A percentile compares a stretch with the other conserved stretches of the same genome.
These are phyloP conservation scores for Fusarium siculi DNA, from an alignment of 2,329 filamentous ascomycete species.

Conservation along the genomic window DNA sequence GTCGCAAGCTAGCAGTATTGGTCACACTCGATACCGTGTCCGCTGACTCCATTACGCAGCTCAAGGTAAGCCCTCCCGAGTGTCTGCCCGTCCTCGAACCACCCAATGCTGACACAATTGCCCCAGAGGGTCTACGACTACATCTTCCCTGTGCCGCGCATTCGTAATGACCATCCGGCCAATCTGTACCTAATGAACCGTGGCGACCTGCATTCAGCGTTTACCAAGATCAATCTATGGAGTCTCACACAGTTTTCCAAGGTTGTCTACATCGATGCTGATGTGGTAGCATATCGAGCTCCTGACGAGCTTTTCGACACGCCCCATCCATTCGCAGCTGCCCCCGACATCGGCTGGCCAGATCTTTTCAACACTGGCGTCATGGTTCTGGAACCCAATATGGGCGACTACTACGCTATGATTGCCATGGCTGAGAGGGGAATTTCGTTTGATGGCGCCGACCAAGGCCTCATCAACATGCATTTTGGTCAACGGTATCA, in stretches of 20 bases:
- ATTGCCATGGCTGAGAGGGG: slow-evolving; percentile 84
- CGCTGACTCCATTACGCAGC: slow-evolving; percentile 77
- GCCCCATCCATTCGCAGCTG: slow-evolving; percentile 71
- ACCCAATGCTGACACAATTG: slow-evolving; percentile 9
- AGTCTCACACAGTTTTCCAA: slow-evolving; percentile 88
- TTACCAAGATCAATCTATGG: slow-evolving; percentile 97
- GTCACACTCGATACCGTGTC: slow-evolving; percentile 85
- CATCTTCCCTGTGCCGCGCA: slow-evolving; percentile 83
- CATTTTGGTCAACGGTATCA: slow-evolving; percentile 88
- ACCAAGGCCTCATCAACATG: slow-evolving; percentile 95
- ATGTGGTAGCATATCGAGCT: slow-evolving; percentile 89
- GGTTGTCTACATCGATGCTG: slow-evolving; percentile 94
- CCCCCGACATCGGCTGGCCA: slow-evolving; percentile 97
- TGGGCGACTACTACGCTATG: slow-evolving; percentile 89
- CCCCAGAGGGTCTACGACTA: slow-evolving; percentile 83
- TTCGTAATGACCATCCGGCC: slow-evolving; percentile 79
- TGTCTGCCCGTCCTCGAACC: background rate
- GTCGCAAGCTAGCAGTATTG: slow-evolving; percentile 79
- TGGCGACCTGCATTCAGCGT: slow-evolving; percentile 87
- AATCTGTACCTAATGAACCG: slow-evolving; percentile 95
- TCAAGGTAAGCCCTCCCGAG: slow-evolving; percentile 68
- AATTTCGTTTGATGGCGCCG: slow-evolving; percentile 95
- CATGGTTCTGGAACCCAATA: slow-evolving; percentile 88
- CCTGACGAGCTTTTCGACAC: slow-evolving; percentile 91
- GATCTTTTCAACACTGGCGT: slow-evolving; percentile 98